Evolutionary conservation across 1,284 basidiomycete species (phyloP).

Genomic region (Fistulinella cinereoalba): DNA sequence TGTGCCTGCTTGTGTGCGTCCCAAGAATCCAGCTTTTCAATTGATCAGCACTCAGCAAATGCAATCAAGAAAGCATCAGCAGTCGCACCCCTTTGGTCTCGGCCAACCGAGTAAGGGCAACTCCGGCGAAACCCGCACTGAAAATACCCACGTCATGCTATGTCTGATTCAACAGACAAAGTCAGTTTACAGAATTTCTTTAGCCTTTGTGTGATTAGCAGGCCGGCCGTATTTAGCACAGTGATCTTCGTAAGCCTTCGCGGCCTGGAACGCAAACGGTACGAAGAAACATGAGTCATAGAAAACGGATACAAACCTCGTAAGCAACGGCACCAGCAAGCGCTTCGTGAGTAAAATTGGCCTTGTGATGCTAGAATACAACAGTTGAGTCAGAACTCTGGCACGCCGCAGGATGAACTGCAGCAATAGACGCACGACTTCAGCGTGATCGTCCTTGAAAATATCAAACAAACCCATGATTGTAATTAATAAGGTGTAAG

Average conservation of each 20-base stretch:
- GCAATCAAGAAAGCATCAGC: not conserved
- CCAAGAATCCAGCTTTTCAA: conserved; percentile 7
- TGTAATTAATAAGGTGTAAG: too few species aligned
- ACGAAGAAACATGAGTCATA: not conserved
- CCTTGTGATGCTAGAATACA: too few species aligned
- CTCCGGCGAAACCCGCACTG: conserved; percentile 17
- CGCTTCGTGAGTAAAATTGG: conserved; percentile 10
- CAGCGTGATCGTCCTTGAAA: too few species aligned
- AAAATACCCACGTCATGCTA: not conserved
- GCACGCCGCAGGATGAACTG: too few species aligned
- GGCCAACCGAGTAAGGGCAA: conserved; percentile 2
- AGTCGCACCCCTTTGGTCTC: conserved; percentile 23
- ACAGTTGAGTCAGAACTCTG: too few species aligned
- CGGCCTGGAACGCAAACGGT: too few species aligned
- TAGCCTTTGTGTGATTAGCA: conserved; percentile 13
- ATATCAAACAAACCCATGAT: too few species aligned
- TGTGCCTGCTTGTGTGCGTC: too few species aligned
- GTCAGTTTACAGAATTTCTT: conserved; percentile 12
- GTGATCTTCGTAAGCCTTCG: conserved; percentile 18
- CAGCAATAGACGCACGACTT: too few species aligned
- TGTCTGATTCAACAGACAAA: not conserved
- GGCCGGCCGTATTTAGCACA: conserved; percentile 8
- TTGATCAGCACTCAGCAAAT: too few species aligned
- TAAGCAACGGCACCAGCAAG: conserved; percentile 15
- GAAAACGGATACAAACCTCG: conserved; percentile 12